Conservation (phyloP, 2,329 filamentous ascomycete species). For the Aspergillus pseudoterreus region DNA sequence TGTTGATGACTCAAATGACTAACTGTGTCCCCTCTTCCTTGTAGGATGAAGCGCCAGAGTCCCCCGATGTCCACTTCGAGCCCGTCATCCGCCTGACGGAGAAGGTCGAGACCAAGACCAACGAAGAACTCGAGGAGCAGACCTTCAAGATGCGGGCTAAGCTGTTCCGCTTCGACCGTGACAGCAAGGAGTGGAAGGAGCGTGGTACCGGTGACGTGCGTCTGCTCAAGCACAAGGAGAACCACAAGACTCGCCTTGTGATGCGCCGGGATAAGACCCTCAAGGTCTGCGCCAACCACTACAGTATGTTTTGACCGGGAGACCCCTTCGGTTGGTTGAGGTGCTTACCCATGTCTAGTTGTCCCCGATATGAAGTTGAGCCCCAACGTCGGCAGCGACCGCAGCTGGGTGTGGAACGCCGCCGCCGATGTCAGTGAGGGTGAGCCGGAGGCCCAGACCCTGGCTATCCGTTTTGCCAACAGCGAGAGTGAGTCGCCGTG, state of each 20-base stretch:
- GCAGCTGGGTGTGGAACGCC: conserved; percentile 99
- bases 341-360: conserved; percentile 53
- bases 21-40: conserved; percentile 2
- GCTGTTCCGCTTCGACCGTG: conserved; percentile 96
- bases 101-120: conserved; percentile 95
- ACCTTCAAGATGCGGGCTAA: conserved; percentile 99
- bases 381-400: conserved; percentile 95
- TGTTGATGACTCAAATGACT: background rate
- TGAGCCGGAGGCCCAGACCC: conserved; percentile 89
- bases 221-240: conserved; percentile 98
- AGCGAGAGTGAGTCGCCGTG: conserved; percentile 71
- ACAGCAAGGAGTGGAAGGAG: conserved; percentile 97
- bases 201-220: conserved; percentile 94
- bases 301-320: conserved; percentile 61
- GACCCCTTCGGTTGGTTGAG: background rate
- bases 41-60: conserved; percentile 74
- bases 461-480: conserved; percentile 97
- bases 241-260: conserved; percentile 92
- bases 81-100: conserved; percentile 94
- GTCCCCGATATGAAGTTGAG: conserved; percentile 98
- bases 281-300: conserved; percentile 99
- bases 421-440: conserved; percentile 97
- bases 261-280: conserved; percentile 99
- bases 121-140: conserved; percentile 97
- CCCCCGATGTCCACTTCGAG: conserved; percentile 93